Evolutionary conservation across 2,329 filamentous ascomycete species (phyloP), one percentile per base, ranked within the genome.

Genomic region (Fusarium oxysporum): DNA sequence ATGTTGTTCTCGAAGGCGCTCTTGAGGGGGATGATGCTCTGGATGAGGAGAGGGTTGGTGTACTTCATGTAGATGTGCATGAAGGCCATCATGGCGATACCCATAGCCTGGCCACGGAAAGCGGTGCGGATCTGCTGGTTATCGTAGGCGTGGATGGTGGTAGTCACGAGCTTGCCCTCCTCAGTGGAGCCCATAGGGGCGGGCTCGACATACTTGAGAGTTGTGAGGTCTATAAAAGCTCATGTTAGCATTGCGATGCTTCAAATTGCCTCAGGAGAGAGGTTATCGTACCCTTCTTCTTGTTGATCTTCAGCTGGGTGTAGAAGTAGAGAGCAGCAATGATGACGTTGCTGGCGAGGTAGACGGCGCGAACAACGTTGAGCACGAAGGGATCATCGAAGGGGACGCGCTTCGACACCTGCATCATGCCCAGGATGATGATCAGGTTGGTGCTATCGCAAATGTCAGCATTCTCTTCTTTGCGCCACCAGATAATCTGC

Each of bases 21-120:
- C 92, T 99, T 99, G 84, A 98, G 88, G 38, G 96, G 96, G 81
- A 99, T 96, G 86, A 99, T 97, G 83, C 93, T 97, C 90, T 99
- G 96, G 86, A 99, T 97, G 80, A 98, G 88, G 57, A 99, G 93
- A 45, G 96, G 96, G 91, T 98, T 99, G 86, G 95, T 98, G 92
- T 98, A 99, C 84, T 98, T 95, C 89, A 99, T 93, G 91, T 98
- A 99, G 71, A 99, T 76, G 87, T 99, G 96, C 96, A 99, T 98
- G 81, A 98, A 93, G 71, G 85, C 91, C 96, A 99, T 98, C 95
- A 99, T 99, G 83, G 90, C 95, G 66, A 99, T 88, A 68, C 96
- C 96, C 93, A 97, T 98, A 79, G 97, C 86, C 86, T 98, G 96
- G 74, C 92, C 90, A 84, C 96, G 96, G 89, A 96, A 94, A 75